Percentiles rank a stretch among this genome's conserved stretches.
phyloP scores from a whole-genome alignment of 1,284 basidiomycete species.

The Pseudozyma thailandica region DNA sequence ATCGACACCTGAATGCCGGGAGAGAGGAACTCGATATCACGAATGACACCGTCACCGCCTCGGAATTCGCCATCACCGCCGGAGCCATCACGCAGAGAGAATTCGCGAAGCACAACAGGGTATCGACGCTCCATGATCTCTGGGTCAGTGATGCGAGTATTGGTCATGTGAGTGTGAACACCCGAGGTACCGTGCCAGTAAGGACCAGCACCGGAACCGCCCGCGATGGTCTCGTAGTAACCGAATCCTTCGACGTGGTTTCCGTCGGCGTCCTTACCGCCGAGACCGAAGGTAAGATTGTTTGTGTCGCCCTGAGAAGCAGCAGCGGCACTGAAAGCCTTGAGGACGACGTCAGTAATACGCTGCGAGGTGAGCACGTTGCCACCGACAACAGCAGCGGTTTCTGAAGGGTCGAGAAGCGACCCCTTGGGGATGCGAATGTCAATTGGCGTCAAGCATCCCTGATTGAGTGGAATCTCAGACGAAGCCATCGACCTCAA shows the following conservation, averaged over 20 bases:
- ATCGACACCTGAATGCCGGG: constrained; percentile 82
- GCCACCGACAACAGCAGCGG: constrained; percentile 88
- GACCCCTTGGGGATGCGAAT: constrained; percentile 85
- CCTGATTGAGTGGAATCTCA: constrained; percentile 93
- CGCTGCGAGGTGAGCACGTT: constrained; percentile 92
- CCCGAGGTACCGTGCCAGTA: constrained; percentile 79
- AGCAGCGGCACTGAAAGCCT: constrained; percentile 90
- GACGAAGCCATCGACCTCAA: constrained; percentile 90
- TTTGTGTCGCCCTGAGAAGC: constrained; percentile 91
- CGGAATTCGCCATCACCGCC: constrained; percentile 81
- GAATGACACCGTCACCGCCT: constrained; percentile 87
- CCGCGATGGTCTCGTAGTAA: constrained; percentile 96
- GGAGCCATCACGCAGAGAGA: constrained; percentile 80
- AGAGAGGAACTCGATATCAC: constrained; percentile 88
- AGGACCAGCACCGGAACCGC: constrained; percentile 88
- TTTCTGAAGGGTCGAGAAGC: constrained; percentile 79
- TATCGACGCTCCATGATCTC: constrained; percentile 92
- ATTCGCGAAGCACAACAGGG: constrained; percentile 84
- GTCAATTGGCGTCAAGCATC: constrained; percentile 77
- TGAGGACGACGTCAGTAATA: constrained; percentile 92
- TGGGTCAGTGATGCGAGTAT: constrained; percentile 80
- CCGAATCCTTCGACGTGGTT: constrained; percentile 84
- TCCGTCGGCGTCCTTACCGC: constrained; percentile 84
- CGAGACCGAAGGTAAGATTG: constrained; percentile 89
- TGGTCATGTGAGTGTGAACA: constrained; percentile 81